Percentiles rank a stretch among this genome's conserved stretches.
Evolutionary conservation across 352 stramenopile species (phyloP).

Genomic region (Aphanomyces astaci): DNA sequence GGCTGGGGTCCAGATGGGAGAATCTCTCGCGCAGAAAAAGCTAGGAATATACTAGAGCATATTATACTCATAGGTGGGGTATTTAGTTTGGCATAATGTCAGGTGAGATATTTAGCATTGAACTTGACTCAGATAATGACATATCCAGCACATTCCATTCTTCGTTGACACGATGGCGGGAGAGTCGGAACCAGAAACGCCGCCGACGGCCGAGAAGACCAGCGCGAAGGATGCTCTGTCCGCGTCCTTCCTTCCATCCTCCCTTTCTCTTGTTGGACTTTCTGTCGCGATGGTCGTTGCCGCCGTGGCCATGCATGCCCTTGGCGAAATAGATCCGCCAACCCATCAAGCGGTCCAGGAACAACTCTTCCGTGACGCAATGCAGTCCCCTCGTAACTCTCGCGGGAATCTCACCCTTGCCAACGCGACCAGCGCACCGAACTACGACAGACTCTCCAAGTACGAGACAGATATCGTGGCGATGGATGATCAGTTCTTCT

Average conservation of each 20-base stretch:
- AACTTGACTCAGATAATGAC: neutral
- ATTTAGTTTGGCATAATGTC: too few relatives aligned
- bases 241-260: neutral
- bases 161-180: neutral
- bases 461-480: slow-evolving; percentile 10
- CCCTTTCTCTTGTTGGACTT: neutral
- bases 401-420: neutral
- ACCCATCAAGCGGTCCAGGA: neutral
- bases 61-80: too few relatives aligned
- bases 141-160: neutral
- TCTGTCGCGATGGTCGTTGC: neutral
- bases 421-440: neutral
- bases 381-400: neutral
- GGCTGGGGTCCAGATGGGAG: too few relatives aligned
- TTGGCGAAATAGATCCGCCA: neutral
- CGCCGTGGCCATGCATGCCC: neutral
- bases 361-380: neutral
- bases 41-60: too few relatives aligned
- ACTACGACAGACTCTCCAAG: neutral
- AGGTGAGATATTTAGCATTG: too few relatives aligned
- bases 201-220: neutral
- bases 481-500: slow-evolving; percentile 1
- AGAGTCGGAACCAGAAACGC: neutral
- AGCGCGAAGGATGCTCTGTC: neutral
- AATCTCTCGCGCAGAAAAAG: too few relatives aligned